These are phyloP conservation scores for Nicotiana undulata DNA, from an alignment of 257 asterid genomes.

Conservation along the genomic window DNA sequence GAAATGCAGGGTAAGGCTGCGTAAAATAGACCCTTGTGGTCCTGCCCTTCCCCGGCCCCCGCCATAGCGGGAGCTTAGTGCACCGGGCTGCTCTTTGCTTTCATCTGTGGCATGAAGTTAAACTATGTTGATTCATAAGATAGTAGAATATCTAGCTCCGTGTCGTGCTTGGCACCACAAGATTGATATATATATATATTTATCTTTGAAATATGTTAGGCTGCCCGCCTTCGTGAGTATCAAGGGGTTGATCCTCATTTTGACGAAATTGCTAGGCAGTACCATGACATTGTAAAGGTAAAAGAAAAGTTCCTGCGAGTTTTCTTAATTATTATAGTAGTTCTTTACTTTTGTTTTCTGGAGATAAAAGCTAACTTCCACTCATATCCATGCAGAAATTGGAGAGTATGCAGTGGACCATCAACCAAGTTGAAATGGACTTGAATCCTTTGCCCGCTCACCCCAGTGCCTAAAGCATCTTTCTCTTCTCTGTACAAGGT, in stretches of 20 bases:
- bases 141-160: neutral
- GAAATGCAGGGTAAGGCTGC: too few relatives aligned
- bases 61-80: too few relatives aligned
- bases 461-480: conserved; percentile 26
- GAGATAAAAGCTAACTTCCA: neutral
- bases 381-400: conserved; percentile 51
- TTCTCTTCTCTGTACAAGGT: neutral
- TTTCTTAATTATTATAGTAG: conserved; percentile 13
- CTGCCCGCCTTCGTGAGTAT: conserved; percentile 86
- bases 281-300: conserved; percentile 94
- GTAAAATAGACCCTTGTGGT: too few relatives aligned
- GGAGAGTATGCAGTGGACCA: conserved; percentile 96
- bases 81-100: neutral
- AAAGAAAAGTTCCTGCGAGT: neutral
- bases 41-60: too few relatives aligned
- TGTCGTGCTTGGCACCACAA: neutral
- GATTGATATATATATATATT: neutral
- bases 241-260: conserved; percentile 99
- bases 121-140: neutral
- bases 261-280: conserved; percentile 87
- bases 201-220: conserved; percentile 30
- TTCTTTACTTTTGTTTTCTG: neutral
- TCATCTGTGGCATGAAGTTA: neutral
- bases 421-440: conserved; percentile 96
- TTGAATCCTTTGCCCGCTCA: conserved; percentile 74